Conservation (phyloP, 495 filamentous ascomycete genomes). For the Trichoderma erinaceum region DNA sequence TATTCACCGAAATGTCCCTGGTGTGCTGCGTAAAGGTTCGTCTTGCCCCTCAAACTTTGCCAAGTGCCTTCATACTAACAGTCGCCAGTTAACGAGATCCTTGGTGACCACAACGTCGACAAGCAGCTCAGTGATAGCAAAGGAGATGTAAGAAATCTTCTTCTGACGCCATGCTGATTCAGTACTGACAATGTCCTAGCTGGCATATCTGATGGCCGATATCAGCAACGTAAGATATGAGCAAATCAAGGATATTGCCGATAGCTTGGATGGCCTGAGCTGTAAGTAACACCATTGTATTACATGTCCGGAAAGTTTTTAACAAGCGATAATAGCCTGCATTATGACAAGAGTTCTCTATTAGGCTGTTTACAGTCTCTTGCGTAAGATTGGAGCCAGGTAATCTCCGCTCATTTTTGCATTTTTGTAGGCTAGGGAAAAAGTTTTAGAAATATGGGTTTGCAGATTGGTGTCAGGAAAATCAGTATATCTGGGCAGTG, state of each 20-base stretch:
- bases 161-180: neutral
- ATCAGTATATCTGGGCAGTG: too few species aligned
- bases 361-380: constrained; percentile 31
- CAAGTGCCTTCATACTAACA: constrained; percentile 19
- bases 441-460: too few species aligned
- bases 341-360: constrained; percentile 88
- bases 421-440: neutral
- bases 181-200: constrained; percentile 35
- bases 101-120: constrained; percentile 93
- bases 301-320: neutral
- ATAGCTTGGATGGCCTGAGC: constrained; percentile 70
- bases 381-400: neutral
- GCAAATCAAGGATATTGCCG: constrained; percentile 80
- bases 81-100: constrained; percentile 74
- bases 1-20: constrained; percentile 92
- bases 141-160: constrained; percentile 60
- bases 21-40: constrained; percentile 70
- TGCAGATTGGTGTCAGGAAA: too few species aligned
- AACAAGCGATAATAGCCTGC: constrained; percentile 48
- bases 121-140: constrained; percentile 96
- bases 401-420: neutral
- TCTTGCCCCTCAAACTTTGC: neutral
- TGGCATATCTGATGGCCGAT: constrained; percentile 97
- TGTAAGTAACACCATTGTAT: constrained; percentile 48
- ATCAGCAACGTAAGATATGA: constrained; percentile 74